A percentile compares a stretch with the other conserved stretches of the same genome.
phyloP scores from a whole-genome alignment of 1,284 basidiomycete species.

The Puccinia hordei region DNA sequence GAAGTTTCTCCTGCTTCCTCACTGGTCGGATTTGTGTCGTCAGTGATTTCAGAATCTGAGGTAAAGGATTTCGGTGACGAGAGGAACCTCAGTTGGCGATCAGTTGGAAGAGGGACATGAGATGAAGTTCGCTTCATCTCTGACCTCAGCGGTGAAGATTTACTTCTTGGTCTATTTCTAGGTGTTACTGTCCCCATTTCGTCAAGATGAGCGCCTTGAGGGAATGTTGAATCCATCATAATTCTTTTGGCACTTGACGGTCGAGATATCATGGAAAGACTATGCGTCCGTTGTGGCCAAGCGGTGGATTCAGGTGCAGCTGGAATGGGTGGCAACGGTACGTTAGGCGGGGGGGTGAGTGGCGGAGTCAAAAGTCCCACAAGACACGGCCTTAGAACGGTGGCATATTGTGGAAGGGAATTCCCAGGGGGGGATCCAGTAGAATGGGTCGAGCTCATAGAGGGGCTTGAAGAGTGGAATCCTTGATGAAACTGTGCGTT shows the following conservation, averaged over 20 bases:
- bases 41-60: slow-evolving; percentile 19
- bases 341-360: slow-evolving; percentile 34
- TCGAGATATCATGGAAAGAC: slow-evolving; percentile 25
- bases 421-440: background rate
- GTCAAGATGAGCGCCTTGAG: background rate
- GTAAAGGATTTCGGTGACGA: background rate
- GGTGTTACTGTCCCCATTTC: background rate
- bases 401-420: background rate
- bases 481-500: slow-evolving; percentile 6
- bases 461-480: slow-evolving; percentile 1
- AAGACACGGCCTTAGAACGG: slow-evolving; percentile 1
- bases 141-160: slow-evolving; percentile 33
- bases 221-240: background rate
- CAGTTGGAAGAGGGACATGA: background rate
- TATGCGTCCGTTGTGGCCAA: background rate
- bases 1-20: background rate
- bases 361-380: slow-evolving; percentile 16
- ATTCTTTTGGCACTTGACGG: background rate
- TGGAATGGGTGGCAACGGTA: slow-evolving; percentile 33
- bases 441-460: background rate
- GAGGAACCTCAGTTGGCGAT: background rate
- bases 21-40: slow-evolving; percentile 31
- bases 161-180: slow-evolving; percentile 13
- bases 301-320: background rate
- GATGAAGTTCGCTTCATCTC: background rate